Evolutionary conservation across 345 rosid species (phyloP), one percentile per base, ranked within the genome.

Genomic region (Citropsis articulata): DNA sequence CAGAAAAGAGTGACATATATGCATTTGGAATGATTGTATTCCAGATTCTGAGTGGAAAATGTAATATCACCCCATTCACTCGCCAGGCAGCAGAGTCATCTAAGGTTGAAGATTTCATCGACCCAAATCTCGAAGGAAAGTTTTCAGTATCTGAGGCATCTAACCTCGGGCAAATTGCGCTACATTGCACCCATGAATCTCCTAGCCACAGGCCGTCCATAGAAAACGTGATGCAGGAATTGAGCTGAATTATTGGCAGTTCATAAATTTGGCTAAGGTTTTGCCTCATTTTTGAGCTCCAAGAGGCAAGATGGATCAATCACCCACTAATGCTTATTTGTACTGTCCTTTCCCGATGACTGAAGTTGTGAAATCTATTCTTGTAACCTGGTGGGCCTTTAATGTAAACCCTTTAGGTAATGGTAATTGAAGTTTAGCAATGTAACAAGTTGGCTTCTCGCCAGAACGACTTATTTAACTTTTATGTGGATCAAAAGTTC

Each of bases 1-100:
- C 98, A 2, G 98, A 94, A 71, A 92, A 94, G 86, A 92, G 93
- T 7, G 99, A 96, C 3, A 86, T 92, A 3, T 96, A 90, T 27
- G 98, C 99, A 62, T 92, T 92, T 70, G 99, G 99, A 35, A 83
- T 89, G 88, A 88, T 94, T 25, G 64, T 90, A 25, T 76, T 94
- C 22, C 98, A 96, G 83, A 86, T 96, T 77, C 88, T 96, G 27
- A 84, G 91, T 2, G 99, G 99, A 62, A 96, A 92, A 79, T 72
- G 87, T 62, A 81, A 79, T 64, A 77, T 92, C 83, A 83, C 89
- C 25, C 89, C 84, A 3, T 75, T 69, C 75, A 82, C 71, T 33
- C 82, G 84, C 61, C 93, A 82, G 3, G 93, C 87, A 40, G 90
- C 88, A 4, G 98, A 92, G 65, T 81, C 85, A 2, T 79, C 89